Evolutionary conservation across 192 early-diverging fungal species (phyloP).

Genomic region (Diversispora epigaea): DNA sequence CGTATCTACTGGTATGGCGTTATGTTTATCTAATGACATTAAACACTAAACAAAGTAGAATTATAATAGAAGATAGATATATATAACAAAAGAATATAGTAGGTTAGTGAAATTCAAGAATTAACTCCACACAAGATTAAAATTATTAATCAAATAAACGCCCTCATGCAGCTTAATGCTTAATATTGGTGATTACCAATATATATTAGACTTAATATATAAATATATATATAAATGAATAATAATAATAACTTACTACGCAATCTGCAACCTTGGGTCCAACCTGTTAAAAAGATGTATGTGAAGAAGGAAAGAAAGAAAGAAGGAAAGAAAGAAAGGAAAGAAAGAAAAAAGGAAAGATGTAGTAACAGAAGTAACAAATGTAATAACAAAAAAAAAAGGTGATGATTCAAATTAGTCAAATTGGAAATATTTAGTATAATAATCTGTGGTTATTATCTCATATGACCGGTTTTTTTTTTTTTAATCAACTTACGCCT

Average conservation of each 20-base stretch:
- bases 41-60: conserved; percentile 51
- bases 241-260: conserved; percentile 50
- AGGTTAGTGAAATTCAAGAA: background rate
- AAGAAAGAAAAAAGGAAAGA: no score
- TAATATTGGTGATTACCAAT: no score
- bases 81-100: no score
- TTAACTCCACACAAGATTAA: background rate
- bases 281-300: conserved; percentile 35
- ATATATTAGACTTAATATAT: background rate
- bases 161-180: no score
- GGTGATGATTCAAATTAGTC: background rate
- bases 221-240: background rate
- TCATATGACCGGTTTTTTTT: no score
- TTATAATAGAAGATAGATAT: background rate
- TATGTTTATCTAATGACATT: conserved; percentile 84
- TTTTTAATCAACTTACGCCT: conserved; percentile 62
- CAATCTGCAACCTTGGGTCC: conserved; percentile 99
- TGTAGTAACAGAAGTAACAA: no score
- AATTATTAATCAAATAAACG: background rate
- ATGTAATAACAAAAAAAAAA: no score
- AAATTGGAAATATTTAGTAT: no score
- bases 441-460: no score
- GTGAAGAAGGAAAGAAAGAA: background rate
- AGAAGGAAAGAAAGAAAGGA: background rate
- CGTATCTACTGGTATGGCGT: conserved; percentile 86